Evolutionary conservation across 306 rosid genomes (phyloP).

Genomic region (Cercis canadensis): DNA sequence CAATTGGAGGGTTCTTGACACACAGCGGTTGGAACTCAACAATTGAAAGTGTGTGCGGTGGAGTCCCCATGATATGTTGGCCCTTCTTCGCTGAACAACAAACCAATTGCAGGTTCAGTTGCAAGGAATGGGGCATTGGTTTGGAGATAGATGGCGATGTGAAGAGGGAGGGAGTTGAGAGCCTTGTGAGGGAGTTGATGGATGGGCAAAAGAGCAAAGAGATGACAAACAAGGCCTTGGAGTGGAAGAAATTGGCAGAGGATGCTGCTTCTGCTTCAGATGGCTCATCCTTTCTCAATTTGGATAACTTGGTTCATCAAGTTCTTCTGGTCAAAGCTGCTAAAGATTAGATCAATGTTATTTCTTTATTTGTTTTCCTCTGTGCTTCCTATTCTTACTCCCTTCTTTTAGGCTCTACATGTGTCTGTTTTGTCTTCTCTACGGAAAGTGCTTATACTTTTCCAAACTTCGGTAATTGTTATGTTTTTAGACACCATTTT

Average conservation of each 20-base stretch:
- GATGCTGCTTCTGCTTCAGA: conserved; percentile 7
- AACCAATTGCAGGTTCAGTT: conserved; percentile 46
- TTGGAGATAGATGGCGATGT: conserved; percentile 50
- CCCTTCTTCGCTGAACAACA: conserved; percentile 66
- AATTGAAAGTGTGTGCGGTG: conserved; percentile 46
- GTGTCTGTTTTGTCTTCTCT: no score
- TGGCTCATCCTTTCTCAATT: conserved; percentile 39
- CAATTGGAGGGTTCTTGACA: conserved; percentile 64
- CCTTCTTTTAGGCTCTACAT: no score
- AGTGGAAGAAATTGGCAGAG: conserved; percentile 44
- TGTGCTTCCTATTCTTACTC: no score
- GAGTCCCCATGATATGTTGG: conserved; percentile 69
- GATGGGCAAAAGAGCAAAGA: conserved; percentile 42
- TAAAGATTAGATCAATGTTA: neutral
- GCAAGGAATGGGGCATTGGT: conserved; percentile 51
- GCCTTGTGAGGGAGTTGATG: conserved; percentile 47
- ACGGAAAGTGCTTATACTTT: no score
- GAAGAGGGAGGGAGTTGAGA: conserved; percentile 31
- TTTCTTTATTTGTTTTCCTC: no score
- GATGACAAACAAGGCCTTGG: conserved; percentile 41
- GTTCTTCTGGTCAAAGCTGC: conserved; percentile 18
- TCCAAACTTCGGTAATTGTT: no score
- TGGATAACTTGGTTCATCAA: conserved; percentile 23
- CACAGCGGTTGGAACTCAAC: conserved; percentile 67
- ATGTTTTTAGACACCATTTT: no score